Conservation (phyloP, 306 rosid species). For the Castanopsis chinensis region DNA sequence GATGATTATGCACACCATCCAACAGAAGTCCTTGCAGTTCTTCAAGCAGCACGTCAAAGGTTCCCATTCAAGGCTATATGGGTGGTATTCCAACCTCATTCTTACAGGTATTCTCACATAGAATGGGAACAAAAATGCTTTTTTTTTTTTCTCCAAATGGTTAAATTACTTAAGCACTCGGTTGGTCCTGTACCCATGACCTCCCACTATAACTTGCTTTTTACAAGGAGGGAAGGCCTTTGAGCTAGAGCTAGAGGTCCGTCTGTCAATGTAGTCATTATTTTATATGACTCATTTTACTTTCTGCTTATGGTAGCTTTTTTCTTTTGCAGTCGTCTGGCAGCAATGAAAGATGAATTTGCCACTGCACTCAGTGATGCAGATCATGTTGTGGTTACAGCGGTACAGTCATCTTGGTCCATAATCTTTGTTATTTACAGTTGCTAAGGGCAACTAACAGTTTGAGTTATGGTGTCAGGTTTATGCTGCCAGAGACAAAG, state of each 20-base stretch:
- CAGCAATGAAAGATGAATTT: conserved; percentile 26
- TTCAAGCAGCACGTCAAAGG: conserved; percentile 36
- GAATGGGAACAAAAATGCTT: background rate
- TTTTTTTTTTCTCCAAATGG: too few relatives aligned
- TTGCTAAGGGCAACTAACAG: background rate
- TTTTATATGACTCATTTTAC: background rate
- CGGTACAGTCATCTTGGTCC: conserved; percentile 2
- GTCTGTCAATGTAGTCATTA: background rate
- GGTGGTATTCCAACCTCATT: conserved; percentile 35
- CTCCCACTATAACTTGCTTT: too few relatives aligned
- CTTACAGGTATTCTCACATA: conserved; percentile 22
- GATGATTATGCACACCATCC: conserved; percentile 42
- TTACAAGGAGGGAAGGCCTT: too few relatives aligned
- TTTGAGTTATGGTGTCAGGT: conserved; percentile 12
- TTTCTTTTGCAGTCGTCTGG: conserved; percentile 28
- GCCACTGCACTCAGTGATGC: conserved; percentile 22
- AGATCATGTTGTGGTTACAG: conserved; percentile 31
- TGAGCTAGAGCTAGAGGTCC: too few relatives aligned
- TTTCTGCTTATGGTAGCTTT: background rate
- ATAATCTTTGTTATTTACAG: background rate
- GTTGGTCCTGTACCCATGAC: too few relatives aligned
- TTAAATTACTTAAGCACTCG: too few relatives aligned
- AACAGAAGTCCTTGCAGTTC: conserved; percentile 31
- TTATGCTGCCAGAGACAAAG: conserved; percentile 25
- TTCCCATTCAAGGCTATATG: conserved; percentile 22